phyloP scores from a whole-genome alignment of 129 eudicot species.

The Escallonia rubra region DNA sequence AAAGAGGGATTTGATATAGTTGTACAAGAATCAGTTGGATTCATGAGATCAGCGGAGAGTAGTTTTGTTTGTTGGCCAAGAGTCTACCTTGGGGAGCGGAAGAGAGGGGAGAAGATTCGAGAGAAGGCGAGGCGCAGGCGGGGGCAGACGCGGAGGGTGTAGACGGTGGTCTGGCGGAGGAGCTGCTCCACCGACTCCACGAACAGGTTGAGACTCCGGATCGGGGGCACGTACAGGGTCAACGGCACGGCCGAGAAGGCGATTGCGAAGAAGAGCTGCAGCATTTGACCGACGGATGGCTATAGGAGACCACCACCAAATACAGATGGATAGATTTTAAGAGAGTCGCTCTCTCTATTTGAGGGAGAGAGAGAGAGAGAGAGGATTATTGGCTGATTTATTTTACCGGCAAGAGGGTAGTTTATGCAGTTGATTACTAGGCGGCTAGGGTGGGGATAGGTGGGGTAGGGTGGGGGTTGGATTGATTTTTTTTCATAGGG shows the following conservation, averaged over 20 bases:
- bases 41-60: background rate
- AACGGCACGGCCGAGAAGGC: slow-evolving; percentile 85
- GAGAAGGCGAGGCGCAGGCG: slow-evolving; percentile 42
- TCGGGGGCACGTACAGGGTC: slow-evolving; percentile 73
- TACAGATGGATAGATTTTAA: too few species aligned
- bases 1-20: background rate
- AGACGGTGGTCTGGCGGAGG: slow-evolving; percentile 35
- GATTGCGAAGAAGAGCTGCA: slow-evolving; percentile 63
- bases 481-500: too few species aligned
- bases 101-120: slow-evolving; percentile 31
- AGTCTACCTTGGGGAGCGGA: slow-evolving; percentile 23
- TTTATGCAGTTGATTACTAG: background rate
- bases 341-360: too few species aligned
- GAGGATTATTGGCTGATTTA: too few species aligned
- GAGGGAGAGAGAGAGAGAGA: slow-evolving; percentile 1
- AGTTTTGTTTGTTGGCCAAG: too few species aligned
- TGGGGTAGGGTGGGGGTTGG: background rate
- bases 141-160: slow-evolving; percentile 37
- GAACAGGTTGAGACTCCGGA: slow-evolving; percentile 64
- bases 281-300: slow-evolving; percentile 26
- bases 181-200: slow-evolving; percentile 46
- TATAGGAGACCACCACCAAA: too few species aligned
- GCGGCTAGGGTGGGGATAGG: too few species aligned
- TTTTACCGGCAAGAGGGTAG: background rate
- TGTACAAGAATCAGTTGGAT: background rate